A percentile compares a stretch with the other conserved stretches of the same genome.
These are phyloP conservation scores for Penicillium canariense DNA, from an alignment of 495 filamentous ascomycete genomes.

Conservation along the genomic window DNA sequence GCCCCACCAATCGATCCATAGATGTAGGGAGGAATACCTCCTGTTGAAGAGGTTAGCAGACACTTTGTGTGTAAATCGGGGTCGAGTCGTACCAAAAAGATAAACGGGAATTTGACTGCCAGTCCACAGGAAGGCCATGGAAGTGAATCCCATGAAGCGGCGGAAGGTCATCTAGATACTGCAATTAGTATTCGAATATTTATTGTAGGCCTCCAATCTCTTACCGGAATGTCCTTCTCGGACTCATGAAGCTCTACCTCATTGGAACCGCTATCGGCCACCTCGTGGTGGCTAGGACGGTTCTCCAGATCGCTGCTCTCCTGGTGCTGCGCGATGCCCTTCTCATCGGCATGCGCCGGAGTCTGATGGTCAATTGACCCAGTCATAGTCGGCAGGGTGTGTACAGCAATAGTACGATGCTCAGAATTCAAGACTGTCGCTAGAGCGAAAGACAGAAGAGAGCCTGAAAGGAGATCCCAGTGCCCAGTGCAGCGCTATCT, in stretches of 20 bases:
- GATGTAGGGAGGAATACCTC: slow-evolving; percentile 61
- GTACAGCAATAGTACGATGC: not conserved
- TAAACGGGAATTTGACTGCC: slow-evolving; percentile 65
- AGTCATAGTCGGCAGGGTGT: slow-evolving; percentile 14
- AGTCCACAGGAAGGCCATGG: slow-evolving; percentile 67
- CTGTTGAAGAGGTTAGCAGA: slow-evolving; percentile 23
- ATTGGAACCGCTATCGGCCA: slow-evolving; percentile 14
- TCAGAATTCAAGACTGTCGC: not conserved
- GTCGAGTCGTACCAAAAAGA: slow-evolving; percentile 47
- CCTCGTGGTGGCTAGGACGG: slow-evolving; percentile 28
- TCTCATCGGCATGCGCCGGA: slow-evolving; percentile 26
- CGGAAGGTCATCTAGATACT: slow-evolving; percentile 51
- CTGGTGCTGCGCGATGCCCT: slow-evolving; percentile 16
- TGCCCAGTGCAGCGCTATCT: not conserved
- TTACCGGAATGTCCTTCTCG: slow-evolving; percentile 22
- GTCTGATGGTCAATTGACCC: slow-evolving; percentile 18
- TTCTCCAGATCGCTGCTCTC: slow-evolving; percentile 18
- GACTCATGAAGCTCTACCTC: slow-evolving; percentile 24
- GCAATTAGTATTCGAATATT: slow-evolving; percentile 10
- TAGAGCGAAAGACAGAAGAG: not conserved
- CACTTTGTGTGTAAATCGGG: not conserved
- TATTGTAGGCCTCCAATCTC: too few species aligned
- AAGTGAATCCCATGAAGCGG: slow-evolving; percentile 57
- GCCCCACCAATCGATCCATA: slow-evolving; percentile 63
- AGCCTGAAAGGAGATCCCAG: not conserved